Base-by-base conservation (phyloP, 208 protist genomes). In the Crithidia brevicula region DNA sequence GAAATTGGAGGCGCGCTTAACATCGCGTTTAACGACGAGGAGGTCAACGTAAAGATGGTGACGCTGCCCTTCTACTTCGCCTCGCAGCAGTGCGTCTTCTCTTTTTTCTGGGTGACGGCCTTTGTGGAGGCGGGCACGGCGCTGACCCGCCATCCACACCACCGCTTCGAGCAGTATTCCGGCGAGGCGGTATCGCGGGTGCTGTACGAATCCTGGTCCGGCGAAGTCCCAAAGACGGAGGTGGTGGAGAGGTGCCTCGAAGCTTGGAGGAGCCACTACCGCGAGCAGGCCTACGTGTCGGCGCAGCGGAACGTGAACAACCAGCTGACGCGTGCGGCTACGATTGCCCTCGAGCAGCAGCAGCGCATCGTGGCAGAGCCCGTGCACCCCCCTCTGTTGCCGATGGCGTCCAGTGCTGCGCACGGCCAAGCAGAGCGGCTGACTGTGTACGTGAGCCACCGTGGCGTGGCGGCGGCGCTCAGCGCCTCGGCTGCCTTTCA, bases 1-100 rank as follows among this genome's bases (percentile, higher is more conserved):
- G 80, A 89, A 31, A 74, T 89, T 49, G 83, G 83, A 28, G 83
- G 83, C 42, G 79, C 83, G 11, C 74, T 89, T 13, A 60, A 50
- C 27, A 18, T 47, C 49, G 66, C 69, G 52, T 70, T 61, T 33
- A 58, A 70, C 33, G 70, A 45, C 23, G 61, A 60, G 23, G 73
- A 38, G 63, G 43, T 51, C 18, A 85, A 89, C 59, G 77, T 84
- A 67, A 67, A 70, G 56, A 42, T 85, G 22, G 69, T 79, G 46
- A 54, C 79, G 43, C 65, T 89, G 22, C 79, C 83, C n/a, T 50
- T 83, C 30, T 87, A 60, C 46, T 81, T 87, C 53, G 72, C 81
- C 4, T 38, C 72, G 58, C 72, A 77, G 53, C 72, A 79, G 30
- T 68, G 68, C 54, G 74, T 83, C 13, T 70, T 83, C 20, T 89